A percentile compares a stretch with the other conserved stretches of the same genome.
Evolutionary conservation across 371 early-diverging fungal species (phyloP).

Genomic region (Mucor plumbeus): DNA sequence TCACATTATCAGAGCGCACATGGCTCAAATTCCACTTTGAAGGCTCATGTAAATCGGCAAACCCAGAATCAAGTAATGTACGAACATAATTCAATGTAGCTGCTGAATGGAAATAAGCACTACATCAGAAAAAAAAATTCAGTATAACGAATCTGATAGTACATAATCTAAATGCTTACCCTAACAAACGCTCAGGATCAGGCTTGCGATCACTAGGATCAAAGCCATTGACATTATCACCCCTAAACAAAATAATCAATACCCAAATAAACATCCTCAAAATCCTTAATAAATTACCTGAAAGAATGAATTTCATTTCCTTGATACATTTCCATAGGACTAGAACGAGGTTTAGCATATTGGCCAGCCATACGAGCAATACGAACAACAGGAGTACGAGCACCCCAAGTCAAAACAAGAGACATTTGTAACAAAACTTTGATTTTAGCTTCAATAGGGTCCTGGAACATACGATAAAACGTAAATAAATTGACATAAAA

Average conservation of each 20-base stretch:
- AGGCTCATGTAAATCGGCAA: slow-evolving; percentile 91
- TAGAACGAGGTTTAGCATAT: slow-evolving; percentile 97
- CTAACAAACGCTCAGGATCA: slow-evolving; percentile 91
- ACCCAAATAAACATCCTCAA: neutral
- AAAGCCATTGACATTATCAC: slow-evolving; percentile 97
- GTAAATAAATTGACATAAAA: neutral
- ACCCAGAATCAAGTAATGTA: slow-evolving; percentile 77
- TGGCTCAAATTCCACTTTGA: slow-evolving; percentile 90
- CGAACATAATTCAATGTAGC: slow-evolving; percentile 96
- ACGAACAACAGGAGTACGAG: slow-evolving; percentile 89
- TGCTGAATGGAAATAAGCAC: slow-evolving; percentile 97
- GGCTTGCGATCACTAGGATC: slow-evolving; percentile 86
- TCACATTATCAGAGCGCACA: slow-evolving; percentile 80
- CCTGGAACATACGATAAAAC: slow-evolving; percentile 39
- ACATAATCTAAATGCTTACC: slow-evolving; percentile 43
- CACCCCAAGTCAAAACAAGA: slow-evolving; percentile 93
- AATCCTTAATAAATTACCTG: slow-evolving; percentile 43
- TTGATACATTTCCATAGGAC: slow-evolving; percentile 86
- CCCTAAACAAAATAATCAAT: slow-evolving; percentile 46
- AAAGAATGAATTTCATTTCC: slow-evolving; percentile 81
- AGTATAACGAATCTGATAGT: neutral
- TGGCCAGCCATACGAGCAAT: slow-evolving; percentile 98
- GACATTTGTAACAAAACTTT: slow-evolving; percentile 97
- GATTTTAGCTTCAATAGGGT: slow-evolving; percentile 90
- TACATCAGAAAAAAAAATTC: slow-evolving; percentile 23